Evolutionary conservation across 495 filamentous ascomycete species (phyloP).

Genomic region (Xylona heveae): DNA sequence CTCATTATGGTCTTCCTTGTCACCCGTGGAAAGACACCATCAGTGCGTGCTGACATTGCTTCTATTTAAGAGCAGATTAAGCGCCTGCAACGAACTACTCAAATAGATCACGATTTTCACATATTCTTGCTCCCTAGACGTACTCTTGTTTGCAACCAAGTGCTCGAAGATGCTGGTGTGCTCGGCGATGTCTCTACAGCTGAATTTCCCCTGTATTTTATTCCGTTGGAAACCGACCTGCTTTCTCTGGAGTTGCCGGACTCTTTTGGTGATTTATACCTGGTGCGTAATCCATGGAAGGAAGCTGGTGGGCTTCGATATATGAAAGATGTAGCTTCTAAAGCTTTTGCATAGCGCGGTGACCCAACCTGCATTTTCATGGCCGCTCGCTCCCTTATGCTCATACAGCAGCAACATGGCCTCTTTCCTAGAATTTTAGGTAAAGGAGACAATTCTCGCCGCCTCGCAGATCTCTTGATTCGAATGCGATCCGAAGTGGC

Average conservation of each 20-base stretch:
- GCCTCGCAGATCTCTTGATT: constrained; percentile 68
- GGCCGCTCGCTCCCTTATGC: constrained; percentile 85
- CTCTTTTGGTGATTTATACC: constrained; percentile 68
- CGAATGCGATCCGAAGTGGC: constrained; percentile 84
- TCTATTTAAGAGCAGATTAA: constrained; percentile 62
- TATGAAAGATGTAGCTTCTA: neutral
- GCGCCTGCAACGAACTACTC: constrained; percentile 61
- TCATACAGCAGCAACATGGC: constrained; percentile 73
- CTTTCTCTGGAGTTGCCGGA: constrained; percentile 78
- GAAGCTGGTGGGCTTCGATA: neutral
- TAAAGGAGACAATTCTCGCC: constrained; percentile 84
- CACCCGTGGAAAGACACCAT: constrained; percentile 23
- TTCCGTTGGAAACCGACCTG: constrained; percentile 79
- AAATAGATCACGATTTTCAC: constrained; percentile 81
- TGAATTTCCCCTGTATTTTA: constrained; percentile 72
- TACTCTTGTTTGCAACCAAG: constrained; percentile 74
- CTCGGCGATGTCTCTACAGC: constrained; percentile 77
- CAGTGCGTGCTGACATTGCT: constrained; percentile 33
- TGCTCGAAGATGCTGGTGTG: constrained; percentile 84
- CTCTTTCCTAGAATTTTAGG: constrained; percentile 90
- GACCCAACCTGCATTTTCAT: constrained; percentile 79
- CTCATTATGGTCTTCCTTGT: constrained; percentile 12
- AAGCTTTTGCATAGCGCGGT: constrained; percentile 34
- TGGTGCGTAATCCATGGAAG: constrained; percentile 26
- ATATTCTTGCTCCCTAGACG: constrained; percentile 86